These are phyloP conservation scores for Buddleja alternifolia DNA, from an alignment of 257 asterid species.

Conservation along the genomic window DNA sequence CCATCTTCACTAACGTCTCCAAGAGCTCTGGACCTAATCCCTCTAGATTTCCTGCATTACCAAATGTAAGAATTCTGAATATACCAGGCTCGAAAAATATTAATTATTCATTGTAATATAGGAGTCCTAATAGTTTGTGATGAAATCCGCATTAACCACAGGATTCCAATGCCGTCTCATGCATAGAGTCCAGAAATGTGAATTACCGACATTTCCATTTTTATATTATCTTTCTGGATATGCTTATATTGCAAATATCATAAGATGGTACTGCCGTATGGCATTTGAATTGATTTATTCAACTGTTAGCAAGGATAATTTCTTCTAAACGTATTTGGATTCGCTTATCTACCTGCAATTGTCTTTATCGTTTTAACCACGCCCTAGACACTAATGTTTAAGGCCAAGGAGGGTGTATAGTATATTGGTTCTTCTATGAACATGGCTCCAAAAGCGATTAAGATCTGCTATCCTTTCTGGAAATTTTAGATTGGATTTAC, in stretches of 20 bases:
- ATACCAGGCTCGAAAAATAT: neutral
- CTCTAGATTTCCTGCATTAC: conserved; percentile 78
- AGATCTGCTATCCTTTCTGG: neutral
- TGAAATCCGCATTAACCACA: conserved; percentile 8
- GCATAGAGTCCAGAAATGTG: neutral
- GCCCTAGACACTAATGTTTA: no score
- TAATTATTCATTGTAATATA: neutral
- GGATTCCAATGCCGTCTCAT: neutral
- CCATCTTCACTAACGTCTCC: conserved; percentile 97
- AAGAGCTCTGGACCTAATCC: conserved; percentile 91
- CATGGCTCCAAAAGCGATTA: neutral
- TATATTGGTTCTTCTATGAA: no score
- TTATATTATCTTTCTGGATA: neutral
- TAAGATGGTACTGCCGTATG: neutral
- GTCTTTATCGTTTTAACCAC: no score
- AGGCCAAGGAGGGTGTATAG: no score
- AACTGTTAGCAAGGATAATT: no score
- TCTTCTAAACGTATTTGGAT: no score
- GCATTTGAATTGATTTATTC: neutral
- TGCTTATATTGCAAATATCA: neutral
- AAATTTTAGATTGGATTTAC: no score
- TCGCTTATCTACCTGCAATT: no score
- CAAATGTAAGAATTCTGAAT: conserved; percentile 4
- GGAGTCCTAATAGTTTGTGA: neutral
- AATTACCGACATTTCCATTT: neutral